Conservation (phyloP, 1,284 basidiomycete genomes). For the Pulveroboletus ridleyi region DNA sequence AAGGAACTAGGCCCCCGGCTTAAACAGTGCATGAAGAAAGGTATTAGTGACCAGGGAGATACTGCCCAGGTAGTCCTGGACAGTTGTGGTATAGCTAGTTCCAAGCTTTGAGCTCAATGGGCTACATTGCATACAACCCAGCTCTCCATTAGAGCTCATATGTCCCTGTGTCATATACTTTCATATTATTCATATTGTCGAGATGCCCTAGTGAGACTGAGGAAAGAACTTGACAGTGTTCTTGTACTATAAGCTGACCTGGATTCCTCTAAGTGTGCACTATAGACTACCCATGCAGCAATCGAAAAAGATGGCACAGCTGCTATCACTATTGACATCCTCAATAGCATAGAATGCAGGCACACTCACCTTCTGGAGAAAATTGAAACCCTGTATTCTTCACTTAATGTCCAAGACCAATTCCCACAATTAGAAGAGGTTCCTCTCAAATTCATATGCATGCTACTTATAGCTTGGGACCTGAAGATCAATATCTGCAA, state of each 20-base stretch:
- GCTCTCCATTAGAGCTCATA: conserved; percentile 39
- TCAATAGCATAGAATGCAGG: conserved; percentile 27
- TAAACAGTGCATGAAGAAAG: conserved; percentile 19
- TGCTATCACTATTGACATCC: conserved; percentile 13
- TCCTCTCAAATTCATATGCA: no score
- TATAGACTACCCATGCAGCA: conserved; percentile 21
- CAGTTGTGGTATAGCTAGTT: conserved; percentile 18
- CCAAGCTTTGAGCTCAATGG: conserved; percentile 41
- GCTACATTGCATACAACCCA: conserved; percentile 36
- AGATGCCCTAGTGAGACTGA: conserved; percentile 43
- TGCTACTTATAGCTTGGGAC: no score
- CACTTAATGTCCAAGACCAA: no score
- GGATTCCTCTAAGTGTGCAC: conserved; percentile 32
- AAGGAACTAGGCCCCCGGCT: conserved; percentile 39
- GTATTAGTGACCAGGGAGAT: conserved; percentile 21
- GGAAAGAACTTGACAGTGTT: conserved; percentile 43
- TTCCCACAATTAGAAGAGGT: no score
- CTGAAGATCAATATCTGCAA: no score
- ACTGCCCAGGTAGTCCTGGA: conserved; percentile 21
- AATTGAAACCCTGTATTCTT: conserved; percentile 38
- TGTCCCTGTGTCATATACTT: neutral
- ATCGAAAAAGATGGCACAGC: conserved; percentile 16
- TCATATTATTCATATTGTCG: neutral
- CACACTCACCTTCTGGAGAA: conserved; percentile 28
- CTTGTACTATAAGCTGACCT: conserved; percentile 42